These are phyloP conservation scores for Malania oleifera DNA, from an alignment of 164 flowering plant species.

Conservation along the genomic window DNA sequence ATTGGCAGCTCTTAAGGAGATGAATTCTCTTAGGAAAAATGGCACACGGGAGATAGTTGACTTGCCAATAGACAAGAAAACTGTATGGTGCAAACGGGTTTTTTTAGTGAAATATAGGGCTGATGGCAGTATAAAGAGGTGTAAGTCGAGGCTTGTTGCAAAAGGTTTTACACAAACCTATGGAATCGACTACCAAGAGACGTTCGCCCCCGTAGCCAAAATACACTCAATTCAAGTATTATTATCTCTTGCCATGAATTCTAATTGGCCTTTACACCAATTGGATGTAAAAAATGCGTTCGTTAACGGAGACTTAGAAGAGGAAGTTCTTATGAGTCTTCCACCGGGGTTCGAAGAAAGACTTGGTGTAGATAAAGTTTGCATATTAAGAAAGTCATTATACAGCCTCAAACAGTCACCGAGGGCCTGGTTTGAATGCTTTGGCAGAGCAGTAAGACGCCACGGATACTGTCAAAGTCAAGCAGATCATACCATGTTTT, in stretches of 20 bases:
- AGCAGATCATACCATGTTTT: slow-evolving; percentile 1
- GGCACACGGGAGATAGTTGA: not conserved
- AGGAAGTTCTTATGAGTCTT: not conserved
- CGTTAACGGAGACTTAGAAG: not conserved
- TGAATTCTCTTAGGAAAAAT: too few species aligned
- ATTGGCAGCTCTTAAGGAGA: too few species aligned
- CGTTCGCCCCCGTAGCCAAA: not conserved
- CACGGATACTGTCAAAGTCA: not conserved
- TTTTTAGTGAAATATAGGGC: not conserved
- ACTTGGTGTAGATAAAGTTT: not conserved
- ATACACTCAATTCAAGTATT: not conserved
- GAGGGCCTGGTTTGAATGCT: not conserved
- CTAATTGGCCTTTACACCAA: not conserved
- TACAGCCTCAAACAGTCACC: not conserved
- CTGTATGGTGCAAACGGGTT: not conserved
- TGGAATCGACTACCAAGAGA: not conserved
- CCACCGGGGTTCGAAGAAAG: not conserved
- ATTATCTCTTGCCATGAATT: not conserved
- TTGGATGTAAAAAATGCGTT: not conserved
- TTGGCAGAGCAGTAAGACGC: not conserved
- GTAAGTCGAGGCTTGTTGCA: not conserved
- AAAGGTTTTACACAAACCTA: too few species aligned
- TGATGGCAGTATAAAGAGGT: not conserved
- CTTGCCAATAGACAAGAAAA: not conserved
- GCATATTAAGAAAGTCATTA: not conserved